Percentiles rank a stretch among this genome's conserved stretches.
phyloP scores from a whole-genome alignment of 768 basidiomycete species.

The Termitomyces sp. region DNA sequence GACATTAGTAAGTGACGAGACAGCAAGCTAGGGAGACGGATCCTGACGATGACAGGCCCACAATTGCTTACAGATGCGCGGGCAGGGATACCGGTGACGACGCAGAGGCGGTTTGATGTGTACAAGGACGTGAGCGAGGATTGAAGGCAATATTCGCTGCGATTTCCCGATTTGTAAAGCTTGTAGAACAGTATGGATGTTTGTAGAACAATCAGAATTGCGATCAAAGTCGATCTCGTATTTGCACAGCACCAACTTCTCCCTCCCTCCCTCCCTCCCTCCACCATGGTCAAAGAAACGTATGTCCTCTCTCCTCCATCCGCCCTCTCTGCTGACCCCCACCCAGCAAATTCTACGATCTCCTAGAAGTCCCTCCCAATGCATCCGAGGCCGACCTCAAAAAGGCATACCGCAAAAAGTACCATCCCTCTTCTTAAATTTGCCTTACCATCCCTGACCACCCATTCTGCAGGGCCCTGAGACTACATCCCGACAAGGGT shows the following conservation, averaged over 20 bases:
- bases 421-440: conserved; percentile 13
- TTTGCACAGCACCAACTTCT: conserved; percentile 15
- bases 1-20: conserved; percentile 66
- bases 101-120: conserved; percentile 89
- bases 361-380: conserved; percentile 79
- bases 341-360: conserved; percentile 85
- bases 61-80: conserved; percentile 63
- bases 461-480: conserved; percentile 58
- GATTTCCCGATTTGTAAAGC: conserved; percentile 37
- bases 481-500: conserved; percentile 90
- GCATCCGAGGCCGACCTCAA: conserved; percentile 86
- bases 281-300: conserved; percentile 71
- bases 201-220: conserved; percentile 43
- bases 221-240: conserved; percentile 20
- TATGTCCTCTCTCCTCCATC: conserved; percentile 28
- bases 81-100: conserved; percentile 87
- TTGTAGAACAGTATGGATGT: conserved; percentile 41
- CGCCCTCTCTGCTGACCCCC: conserved; percentile 6
- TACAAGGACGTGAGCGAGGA: conserved; percentile 67
- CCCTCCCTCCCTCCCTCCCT: conserved; percentile 21
- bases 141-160: neutral
- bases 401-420: conserved; percentile 97
- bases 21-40: neutral
- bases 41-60: conserved; percentile 36
- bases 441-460: conserved; percentile 10